Base-by-base conservation (phyloP, 176 grass and related monocot species). In the Zoysia pacifica region DNA sequence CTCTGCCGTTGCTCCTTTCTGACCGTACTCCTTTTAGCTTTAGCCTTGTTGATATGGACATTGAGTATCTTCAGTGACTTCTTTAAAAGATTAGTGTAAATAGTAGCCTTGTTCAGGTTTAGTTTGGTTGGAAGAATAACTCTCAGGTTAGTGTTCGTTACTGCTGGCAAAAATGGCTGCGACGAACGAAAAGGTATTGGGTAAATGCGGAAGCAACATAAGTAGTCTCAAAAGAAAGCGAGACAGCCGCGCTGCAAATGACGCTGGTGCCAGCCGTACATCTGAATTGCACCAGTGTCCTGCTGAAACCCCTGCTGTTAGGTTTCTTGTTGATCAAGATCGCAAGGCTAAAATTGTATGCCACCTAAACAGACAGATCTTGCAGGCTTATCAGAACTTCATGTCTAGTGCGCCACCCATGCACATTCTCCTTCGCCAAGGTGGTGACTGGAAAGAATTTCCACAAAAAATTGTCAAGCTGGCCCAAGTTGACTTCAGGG, bases 381-480 rank as follows among this genome's bases (percentile, higher is more conserved):
- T 91, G 67, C 84, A 91, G 63, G 82, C 77, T 69, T 99, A 99
- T 71, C 74, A 73, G 40, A 99, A 96, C 45, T 95, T 95, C 72
- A 91, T 88, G 79, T 77, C 54, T 60, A 99, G 97, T 48, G 84
- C 79, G 43, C 45, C 72, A 18, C 97, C 93, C 2, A 86, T 83
- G 75, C 90, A 84, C 28, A 86, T 99, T 75, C 59, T 99, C 48
- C 83, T 89, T 67, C 82, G 88, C 52, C 78, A 99, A 82, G 74
- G 88, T 79, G 84, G 69, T 82, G 61, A 75, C 46, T 99, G 97
- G 97, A 87, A 89, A 85, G 86, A 96, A 60, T 81, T 99, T 78
- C 90, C 92, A 67, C 69, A 83, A 52, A 62, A 84, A 48, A 93
- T 99, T n/a, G 68, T 96, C 50, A 91, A 75, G 67, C 65, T 87